Base-by-base conservation (phyloP, 1,139 yeast species). In the Blastobotrys buckinghamii region DNA sequence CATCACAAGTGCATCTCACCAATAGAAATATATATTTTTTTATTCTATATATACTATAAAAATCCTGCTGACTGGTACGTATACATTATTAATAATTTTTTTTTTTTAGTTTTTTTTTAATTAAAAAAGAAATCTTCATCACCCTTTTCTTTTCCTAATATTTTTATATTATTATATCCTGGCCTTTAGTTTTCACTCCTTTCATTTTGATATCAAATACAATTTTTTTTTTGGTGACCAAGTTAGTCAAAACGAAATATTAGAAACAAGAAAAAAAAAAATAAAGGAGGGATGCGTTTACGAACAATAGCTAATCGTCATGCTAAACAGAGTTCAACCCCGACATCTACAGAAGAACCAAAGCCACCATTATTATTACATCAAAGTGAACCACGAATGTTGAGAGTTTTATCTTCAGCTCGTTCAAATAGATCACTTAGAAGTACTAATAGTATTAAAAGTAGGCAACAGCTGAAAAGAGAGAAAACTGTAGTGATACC, bases 391-490 rank as follows among this genome's bases (percentile, higher is more conserved):
- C 32, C 38, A 4, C 12, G 17, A 16, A 46, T 46, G 49, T 33
- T 46, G 8, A 27, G 42, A 22, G 49, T 42, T 9, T 24, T 46
- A 10, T 36, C 49, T 10, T 41, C 45, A 17, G 13, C 45, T 6
- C 45, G 34, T 15, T 41, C 45, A 4, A 32, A 20, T 16, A 41
- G 27, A 29, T 22, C 27, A 16, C 6, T 17, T 2, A 16, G 17
- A 6, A 32, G 17, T 7, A 22, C 24, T 17, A 19, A 20, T 7
- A 12, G 22, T 15, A 9, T 8, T 10, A 22, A n/a, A 3, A 15
- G 10, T 12, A 15, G 8, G 19, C 4, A 22, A 5, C 24, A 22
- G 7, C 4, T 22, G 24, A 5, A 22, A 22, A 22, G 4, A 22
- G 7, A 22, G 24, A 22, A 22, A 22, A 26, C 29, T 26, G 6